These are phyloP conservation scores for Plenodomus tracheiphilus DNA, from an alignment of 2,329 filamentous ascomycete genomes.

Conservation along the genomic window DNA sequence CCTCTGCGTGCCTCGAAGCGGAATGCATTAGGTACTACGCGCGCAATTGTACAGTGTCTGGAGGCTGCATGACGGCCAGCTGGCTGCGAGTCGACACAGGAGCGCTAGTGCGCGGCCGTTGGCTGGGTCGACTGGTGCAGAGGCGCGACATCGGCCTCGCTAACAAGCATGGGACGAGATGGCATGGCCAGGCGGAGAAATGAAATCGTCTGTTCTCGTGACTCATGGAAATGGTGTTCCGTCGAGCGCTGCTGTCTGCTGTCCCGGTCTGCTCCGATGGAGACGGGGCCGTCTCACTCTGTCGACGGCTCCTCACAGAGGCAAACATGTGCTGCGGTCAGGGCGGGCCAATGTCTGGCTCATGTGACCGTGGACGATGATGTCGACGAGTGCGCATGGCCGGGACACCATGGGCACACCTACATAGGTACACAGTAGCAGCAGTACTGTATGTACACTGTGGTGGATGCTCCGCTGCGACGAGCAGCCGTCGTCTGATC, in stretches of 20 bases:
- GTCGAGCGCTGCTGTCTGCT: slow-evolving; percentile 12
- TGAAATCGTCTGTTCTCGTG: slow-evolving; percentile 36
- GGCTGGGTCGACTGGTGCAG: slow-evolving; percentile 8
- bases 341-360: slow-evolving; percentile 9
- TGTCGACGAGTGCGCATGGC: slow-evolving; percentile 24
- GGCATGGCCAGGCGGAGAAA: slow-evolving; percentile 15
- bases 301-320: slow-evolving; percentile 4
- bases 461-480: slow-evolving; percentile 26
- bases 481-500: slow-evolving; percentile 23
- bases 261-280: slow-evolving; percentile 37
- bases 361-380: too few species aligned
- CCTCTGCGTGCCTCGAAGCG: not conserved
- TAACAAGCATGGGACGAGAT: slow-evolving; percentile 13
- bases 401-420: too few species aligned
- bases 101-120: slow-evolving; percentile 11
- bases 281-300: slow-evolving; percentile 4
- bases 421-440: too few species aligned
- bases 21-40: slow-evolving; percentile 19
- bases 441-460: too few species aligned
- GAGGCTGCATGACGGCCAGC: slow-evolving; percentile 8
- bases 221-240: slow-evolving; percentile 38
- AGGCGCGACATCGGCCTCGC: slow-evolving; percentile 45
- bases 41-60: not conserved
- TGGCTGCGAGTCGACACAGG: slow-evolving; percentile 11
- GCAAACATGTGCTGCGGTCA: not conserved